phyloP scores from a whole-genome alignment of 352 stramenopile species.

The Phytophthora melonis region DNA sequence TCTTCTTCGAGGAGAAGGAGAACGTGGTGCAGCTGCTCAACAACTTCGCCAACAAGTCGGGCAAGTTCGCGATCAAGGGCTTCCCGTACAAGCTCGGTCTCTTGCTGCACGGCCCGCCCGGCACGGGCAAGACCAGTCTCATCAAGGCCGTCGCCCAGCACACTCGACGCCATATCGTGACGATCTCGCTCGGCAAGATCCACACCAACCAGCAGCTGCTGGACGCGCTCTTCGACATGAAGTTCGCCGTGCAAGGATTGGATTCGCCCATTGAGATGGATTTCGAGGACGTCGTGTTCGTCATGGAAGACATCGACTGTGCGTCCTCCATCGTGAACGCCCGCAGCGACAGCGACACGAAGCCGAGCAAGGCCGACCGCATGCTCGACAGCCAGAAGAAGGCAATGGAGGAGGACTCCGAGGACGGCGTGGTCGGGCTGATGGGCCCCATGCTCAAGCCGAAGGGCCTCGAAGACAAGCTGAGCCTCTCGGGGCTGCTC shows the following conservation, averaged over 20 bases:
- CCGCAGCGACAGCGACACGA: constrained; percentile 6
- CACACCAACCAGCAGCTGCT: constrained; percentile 87
- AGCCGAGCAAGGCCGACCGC: constrained; percentile 28
- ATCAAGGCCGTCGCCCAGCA: constrained; percentile 87
- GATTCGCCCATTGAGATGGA: constrained; percentile 68
- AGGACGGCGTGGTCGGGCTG: constrained; percentile 32
- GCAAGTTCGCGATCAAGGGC: constrained; percentile 87
- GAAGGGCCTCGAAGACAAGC: constrained; percentile 45
- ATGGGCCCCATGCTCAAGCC: constrained; percentile 42
- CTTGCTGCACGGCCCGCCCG: constrained; percentile 83
- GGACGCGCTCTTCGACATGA: constrained; percentile 79
- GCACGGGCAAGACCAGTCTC: constrained; percentile 89
- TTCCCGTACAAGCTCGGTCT: constrained; percentile 91
- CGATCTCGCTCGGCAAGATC: constrained; percentile 70
- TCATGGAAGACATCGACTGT: constrained; percentile 91
- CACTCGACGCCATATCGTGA: constrained; percentile 72
- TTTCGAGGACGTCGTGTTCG: constrained; percentile 87
- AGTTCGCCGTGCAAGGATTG: constrained; percentile 59
- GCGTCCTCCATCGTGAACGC: constrained; percentile 72
- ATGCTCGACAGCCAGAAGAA: constrained; percentile 40
- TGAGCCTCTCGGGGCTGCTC: constrained; percentile 85
- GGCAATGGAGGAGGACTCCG: constrained; percentile 24
- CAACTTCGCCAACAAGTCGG: constrained; percentile 62
- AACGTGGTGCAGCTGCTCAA: constrained; percentile 73
- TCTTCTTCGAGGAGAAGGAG: constrained; percentile 90